Conservation (phyloP, 139 green algal species). For the Closterium sp. region DNA sequence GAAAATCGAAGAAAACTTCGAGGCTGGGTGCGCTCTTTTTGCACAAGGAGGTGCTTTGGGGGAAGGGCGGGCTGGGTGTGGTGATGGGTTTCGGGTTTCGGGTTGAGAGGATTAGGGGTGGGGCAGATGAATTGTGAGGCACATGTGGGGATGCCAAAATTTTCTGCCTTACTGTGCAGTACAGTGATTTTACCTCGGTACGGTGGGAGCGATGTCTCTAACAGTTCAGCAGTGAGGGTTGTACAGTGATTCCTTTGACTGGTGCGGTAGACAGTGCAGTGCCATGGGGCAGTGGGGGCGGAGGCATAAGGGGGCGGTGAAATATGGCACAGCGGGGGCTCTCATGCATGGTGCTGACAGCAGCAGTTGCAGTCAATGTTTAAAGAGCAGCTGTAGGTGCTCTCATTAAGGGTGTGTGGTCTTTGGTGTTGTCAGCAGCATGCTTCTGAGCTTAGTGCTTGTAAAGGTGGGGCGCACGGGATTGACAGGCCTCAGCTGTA, state of each 20-base stretch:
- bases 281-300: no score
- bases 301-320: not conserved
- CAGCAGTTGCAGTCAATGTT: not conserved
- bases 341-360: not conserved
- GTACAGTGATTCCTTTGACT: no score
- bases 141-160: no score
- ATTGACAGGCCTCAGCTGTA: not conserved
- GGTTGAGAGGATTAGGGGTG: no score
- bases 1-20: not conserved
- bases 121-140: no score
- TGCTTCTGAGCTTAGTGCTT: not conserved
- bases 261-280: not conserved
- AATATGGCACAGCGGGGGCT: not conserved
- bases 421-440: not conserved
- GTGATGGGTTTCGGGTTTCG: not conserved
- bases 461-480: not conserved
- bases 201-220: no score
- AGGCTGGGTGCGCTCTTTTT: not conserved
- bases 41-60: not conserved
- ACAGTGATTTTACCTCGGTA: no score
- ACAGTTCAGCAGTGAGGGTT: no score
- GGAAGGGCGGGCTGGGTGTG: not conserved
- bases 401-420: no score
- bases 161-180: no score
- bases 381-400: not conserved